Base-by-base conservation (phyloP, 2,329 filamentous ascomycete species). In the Macroventuria anomochaeta region DNA sequence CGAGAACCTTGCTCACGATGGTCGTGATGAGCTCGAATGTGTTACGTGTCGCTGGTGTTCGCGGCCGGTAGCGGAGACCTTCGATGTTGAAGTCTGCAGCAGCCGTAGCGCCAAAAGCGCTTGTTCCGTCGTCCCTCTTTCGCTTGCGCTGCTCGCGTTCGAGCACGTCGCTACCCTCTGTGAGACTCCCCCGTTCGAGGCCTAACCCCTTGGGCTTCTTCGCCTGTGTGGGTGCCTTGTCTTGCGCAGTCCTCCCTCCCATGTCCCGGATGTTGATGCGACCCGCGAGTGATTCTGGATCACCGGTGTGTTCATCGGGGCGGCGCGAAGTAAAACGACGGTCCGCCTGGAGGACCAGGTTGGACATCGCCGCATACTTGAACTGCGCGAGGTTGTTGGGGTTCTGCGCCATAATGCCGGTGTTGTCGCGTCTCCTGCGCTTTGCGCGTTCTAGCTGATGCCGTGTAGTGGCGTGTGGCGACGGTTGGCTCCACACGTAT, bases 311-410 rank as follows among this genome's bases (percentile, higher is more conserved):
- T 80, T 99, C 96, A 78, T 99, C 93, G 67, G 88, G 92, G 69
- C 92, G 88, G 75, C 95, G 88, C 61, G 91, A 91, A 68, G 96
- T 89, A 75, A 99, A 97, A 69, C 95, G 89, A 80, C 93, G 89
- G 82, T 99, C 95, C 81, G 92, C 93, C 90, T 99, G 95, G 86
- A 99, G 91, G 75, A 99, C 95, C 91, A 99, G 89, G 87, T 99
- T 99, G 81, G 95, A 99, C 95, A 99, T 97, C 77, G 91, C 92
- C 87, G 92, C 92, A 85, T 97, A 96, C 79, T 97, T 97, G 85
- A 96, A 97, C 79, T 96, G 93, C 77, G 91, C 93, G 71, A 96
- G 90, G 88, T 95, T 80, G 70, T 84, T 71, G 55, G 59, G 59
- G 32, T 67, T 63, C 37, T 65, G 61, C 54, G 65, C 63, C 65